A percentile compares a stretch with the other conserved stretches of the same genome.
These are phyloP conservation scores for Septoria petroselini DNA, from an alignment of 2,329 filamentous ascomycete species.

Conservation along the genomic window DNA sequence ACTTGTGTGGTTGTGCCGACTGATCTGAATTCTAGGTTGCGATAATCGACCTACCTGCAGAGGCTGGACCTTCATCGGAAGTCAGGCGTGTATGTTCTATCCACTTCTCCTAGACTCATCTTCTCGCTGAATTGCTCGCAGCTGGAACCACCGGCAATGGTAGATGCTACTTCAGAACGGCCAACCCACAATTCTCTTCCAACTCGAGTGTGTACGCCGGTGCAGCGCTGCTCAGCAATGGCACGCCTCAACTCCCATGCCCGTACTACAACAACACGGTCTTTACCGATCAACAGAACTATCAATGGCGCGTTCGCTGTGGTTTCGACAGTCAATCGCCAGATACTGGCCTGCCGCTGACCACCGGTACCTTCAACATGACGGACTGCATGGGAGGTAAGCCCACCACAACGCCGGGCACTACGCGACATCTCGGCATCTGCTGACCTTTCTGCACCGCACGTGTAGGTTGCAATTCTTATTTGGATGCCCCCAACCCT, in stretches of 20 bases:
- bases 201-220: slow-evolving; percentile 5
- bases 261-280: slow-evolving; percentile 5
- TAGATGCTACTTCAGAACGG: slow-evolving; percentile 9
- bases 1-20: too few species aligned
- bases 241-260: slow-evolving; percentile 4
- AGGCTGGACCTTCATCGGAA: slow-evolving; percentile 17
- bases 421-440: too few species aligned
- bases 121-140: slow-evolving; percentile 5
- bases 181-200: background rate
- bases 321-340: background rate
- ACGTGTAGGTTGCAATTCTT: background rate
- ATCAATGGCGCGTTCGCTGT: background rate
- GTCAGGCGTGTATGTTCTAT: slow-evolving; percentile 8
- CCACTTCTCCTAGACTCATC: too few species aligned
- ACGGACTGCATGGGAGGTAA: background rate
- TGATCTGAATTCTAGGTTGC: slow-evolving; percentile 12
- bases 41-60: slow-evolving; percentile 20
- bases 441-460: too few species aligned
- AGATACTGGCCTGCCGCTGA: background rate
- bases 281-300: background rate
- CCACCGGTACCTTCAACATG: background rate
- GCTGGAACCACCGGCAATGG: slow-evolving; percentile 10
- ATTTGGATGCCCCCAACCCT: background rate
- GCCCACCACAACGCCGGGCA: too few species aligned
- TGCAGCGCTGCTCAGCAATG: background rate